Percentiles rank a stretch among this genome's conserved stretches.
These are phyloP conservation scores for Leishmania tarentolae DNA, from an alignment of 208 protist genomes.

Conservation along the genomic window DNA sequence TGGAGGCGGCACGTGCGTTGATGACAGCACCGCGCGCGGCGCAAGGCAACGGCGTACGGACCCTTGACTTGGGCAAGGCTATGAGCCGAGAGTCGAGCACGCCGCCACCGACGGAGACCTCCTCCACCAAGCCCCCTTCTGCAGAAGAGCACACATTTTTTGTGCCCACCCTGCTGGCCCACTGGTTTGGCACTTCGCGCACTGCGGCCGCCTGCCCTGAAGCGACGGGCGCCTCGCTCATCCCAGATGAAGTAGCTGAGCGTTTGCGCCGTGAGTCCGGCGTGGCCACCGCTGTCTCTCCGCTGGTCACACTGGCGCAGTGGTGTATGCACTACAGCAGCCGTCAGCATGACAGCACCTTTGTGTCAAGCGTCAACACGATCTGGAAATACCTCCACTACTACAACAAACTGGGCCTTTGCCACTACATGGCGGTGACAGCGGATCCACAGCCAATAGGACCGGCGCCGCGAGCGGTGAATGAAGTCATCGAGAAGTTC, in stretches of 20 bases:
- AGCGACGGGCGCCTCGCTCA: background rate
- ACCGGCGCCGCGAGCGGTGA: slow-evolving; percentile 51
- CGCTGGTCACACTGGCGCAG: slow-evolving; percentile 8
- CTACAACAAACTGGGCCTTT: slow-evolving; percentile 69
- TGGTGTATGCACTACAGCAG: slow-evolving; percentile 40
- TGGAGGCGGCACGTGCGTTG: slow-evolving; percentile 35
- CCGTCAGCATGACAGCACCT: slow-evolving; percentile 82
- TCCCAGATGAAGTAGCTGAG: slow-evolving; percentile 19
- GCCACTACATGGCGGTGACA: slow-evolving; percentile 56
- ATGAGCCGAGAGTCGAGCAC: background rate
- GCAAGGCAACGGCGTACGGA: background rate
- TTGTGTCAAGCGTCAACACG: slow-evolving; percentile 79
- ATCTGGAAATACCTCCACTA: slow-evolving; percentile 78
- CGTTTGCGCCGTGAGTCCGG: slow-evolving; percentile 1
- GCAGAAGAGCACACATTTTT: background rate
- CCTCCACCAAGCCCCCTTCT: background rate
- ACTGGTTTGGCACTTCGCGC: background rate
- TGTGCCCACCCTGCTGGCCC: background rate
- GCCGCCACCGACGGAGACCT: background rate
- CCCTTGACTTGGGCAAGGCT: background rate
- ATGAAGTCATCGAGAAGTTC: slow-evolving; percentile 46
- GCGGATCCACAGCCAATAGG: slow-evolving; percentile 68
- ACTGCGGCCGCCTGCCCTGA: background rate
- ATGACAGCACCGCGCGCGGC: background rate
- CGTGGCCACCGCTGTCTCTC: background rate